Evolutionary conservation across 1,284 basidiomycete genomes (phyloP), one percentile per base, ranked within the genome.

Genomic region (Cryptococcus sp.): DNA sequence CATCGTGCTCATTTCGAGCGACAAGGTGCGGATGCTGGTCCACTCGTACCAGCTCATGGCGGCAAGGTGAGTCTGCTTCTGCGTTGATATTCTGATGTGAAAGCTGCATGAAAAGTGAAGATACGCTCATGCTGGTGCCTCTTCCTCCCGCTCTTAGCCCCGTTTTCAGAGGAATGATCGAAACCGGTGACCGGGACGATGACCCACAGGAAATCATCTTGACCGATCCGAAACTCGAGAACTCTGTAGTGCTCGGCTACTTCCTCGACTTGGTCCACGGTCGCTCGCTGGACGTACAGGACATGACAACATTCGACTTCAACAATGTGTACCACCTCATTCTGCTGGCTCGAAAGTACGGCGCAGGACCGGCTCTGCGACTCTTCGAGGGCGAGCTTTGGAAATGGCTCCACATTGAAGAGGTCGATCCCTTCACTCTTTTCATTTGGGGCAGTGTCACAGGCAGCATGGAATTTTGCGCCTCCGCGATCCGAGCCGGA

Each of bases 11-110:
- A 44, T 56, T 11, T 56, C 53, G 7, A 54, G 50, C 20, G 61
- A 62, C 42, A 47, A 42, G 7, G 27, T 59, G 35, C 23, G 25
- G 35, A 56, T 60, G 47, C 53, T 53, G 41, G 59, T 56, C 5
- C 59, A 60, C 31, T 50, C 45, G 11, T 53, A 53, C 15, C 39
- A 45, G 2, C 54, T 60, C 25, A 48, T 44, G 40, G 38, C 50
- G 16, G 19, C 40, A 16, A 48, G 44, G 59, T 60, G 35, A 53
- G 59, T 52, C n/a, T n/a, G n/a, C n/a, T n/a, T n/a, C n/a, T n/a
- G n/a, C n/a, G n/a, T n/a, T n/a, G n/a, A n/a, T n/a, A n/a, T n/a
- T n/a, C n/a, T n/a, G n/a, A n/a, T n/a, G n/a, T n/a, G n/a, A n/a
- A n/a, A n/a, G n/a, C n/a, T n/a, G n/a, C n/a, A n/a, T n/a, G n/a